These are phyloP conservation scores for Meyerozyma smithsonii DNA, from an alignment of 1,139 yeast genomes.

Conservation along the genomic window DNA sequence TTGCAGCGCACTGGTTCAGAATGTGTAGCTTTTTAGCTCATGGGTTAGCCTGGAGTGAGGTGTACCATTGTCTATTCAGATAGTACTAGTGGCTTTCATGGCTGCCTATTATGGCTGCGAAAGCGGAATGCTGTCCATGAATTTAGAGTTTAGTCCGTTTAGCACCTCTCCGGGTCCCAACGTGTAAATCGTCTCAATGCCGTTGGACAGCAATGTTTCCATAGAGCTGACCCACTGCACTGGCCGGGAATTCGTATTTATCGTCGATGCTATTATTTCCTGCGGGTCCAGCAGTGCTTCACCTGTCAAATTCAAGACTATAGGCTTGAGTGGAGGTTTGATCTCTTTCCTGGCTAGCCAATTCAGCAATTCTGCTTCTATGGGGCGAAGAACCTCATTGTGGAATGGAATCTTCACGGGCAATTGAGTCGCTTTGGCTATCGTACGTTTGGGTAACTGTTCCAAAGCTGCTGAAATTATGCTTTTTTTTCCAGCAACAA, in stretches of 20 bases:
- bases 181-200: conserved; percentile 21
- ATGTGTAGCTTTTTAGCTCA: background rate
- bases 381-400: background rate
- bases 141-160: background rate
- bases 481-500: background rate
- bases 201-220: conserved; percentile 15
- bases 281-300: conserved; percentile 13
- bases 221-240: conserved; percentile 41
- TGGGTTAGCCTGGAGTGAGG: too few relatives aligned
- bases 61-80: too few relatives aligned
- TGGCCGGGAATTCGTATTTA: conserved; percentile 36
- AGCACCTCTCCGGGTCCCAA: conserved; percentile 34
- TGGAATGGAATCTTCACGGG: background rate
- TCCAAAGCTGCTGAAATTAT: background rate
- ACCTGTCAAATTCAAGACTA: conserved; percentile 26
- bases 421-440: background rate
- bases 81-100: background rate
- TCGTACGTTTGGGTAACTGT: background rate
- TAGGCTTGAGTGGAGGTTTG: background rate
- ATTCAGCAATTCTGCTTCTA: background rate
- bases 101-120: background rate
- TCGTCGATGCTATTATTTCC: conserved; percentile 22
- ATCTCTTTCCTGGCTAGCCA: background rate
- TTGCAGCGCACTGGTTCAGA: background rate
- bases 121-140: background rate